Percentiles rank a stretch among this genome's conserved stretches.
These are phyloP conservation scores for Penicillium odoratum DNA, from an alignment of 495 filamentous ascomycete genomes.

Conservation along the genomic window DNA sequence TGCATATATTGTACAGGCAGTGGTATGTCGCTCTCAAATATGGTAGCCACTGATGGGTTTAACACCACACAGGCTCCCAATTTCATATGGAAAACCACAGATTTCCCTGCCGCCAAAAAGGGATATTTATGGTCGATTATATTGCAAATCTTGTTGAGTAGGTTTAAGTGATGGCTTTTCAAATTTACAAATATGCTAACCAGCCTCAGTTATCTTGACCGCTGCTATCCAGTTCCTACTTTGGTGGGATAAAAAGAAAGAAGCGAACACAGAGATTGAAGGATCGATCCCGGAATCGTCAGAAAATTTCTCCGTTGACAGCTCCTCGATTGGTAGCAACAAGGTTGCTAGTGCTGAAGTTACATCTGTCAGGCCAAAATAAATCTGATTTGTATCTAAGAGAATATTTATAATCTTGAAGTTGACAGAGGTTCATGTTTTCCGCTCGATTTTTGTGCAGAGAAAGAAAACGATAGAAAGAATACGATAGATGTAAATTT, in stretches of 20 bases:
- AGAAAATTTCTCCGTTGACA: background rate
- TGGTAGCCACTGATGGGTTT: background rate
- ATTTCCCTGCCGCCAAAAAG: slow-evolving; percentile 34
- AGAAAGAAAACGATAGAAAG: too few relatives aligned
- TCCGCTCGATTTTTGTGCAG: too few relatives aligned
- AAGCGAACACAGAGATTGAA: background rate
- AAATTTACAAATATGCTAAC: background rate
- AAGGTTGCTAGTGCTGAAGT: background rate
- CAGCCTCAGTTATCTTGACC: background rate
- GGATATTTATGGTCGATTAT: slow-evolving; percentile 36
- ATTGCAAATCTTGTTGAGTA: slow-evolving; percentile 26
- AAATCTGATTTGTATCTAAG: background rate
- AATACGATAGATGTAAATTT: too few relatives aligned
- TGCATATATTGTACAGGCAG: slow-evolving; percentile 30
- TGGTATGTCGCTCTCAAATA: slow-evolving; percentile 18
- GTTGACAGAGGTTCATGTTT: background rate
- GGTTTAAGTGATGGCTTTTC: background rate
- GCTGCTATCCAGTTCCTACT: background rate
- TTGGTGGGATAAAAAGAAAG: background rate
- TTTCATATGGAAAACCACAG: slow-evolving; percentile 41
- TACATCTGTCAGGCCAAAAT: background rate
- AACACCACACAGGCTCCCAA: slow-evolving; percentile 30
- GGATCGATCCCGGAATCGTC: background rate
- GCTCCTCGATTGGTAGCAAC: background rate
- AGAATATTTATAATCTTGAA: background rate